Base-by-base conservation (phyloP, 2,329 filamentous ascomycete genomes). In the Trichophyton mentagrophytes region DNA sequence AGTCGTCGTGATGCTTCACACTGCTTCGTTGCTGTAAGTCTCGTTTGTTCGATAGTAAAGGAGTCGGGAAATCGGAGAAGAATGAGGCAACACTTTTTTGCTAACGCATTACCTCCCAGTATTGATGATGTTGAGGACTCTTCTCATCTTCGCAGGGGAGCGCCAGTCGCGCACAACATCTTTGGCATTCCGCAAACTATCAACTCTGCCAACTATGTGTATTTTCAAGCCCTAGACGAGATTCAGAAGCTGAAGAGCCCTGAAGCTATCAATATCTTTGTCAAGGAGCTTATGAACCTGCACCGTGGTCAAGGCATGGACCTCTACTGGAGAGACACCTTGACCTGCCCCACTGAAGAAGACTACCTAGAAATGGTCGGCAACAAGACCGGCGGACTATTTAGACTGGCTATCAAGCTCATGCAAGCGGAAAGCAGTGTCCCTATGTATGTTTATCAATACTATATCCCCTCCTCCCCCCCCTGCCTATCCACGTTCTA, bases 81-180 rank as follows among this genome's bases (percentile, higher is more conserved):
- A 4, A 8, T 3, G 4, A 33, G 38, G n/a, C 7, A 22, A 17
- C 3, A 30, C 22, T n/a, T 53, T 53, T 17, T 15, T 15, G 22
- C 49, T 53, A 53, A 53, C n/a, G 9, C 17, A 33, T 15, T 13
- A 7, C 27, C 3, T 55, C 11, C 46, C 22, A 68, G 66, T 61
- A 67, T 77, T 51, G 76, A 78, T 65, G 76, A 78, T 60, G 71
- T 78, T 25, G 69, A 78, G 64, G 76, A 78, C 63, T 64, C 65
- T 47, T 78, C 74, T 0, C 59, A 66, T 5, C 67, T 78, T 11
- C 71, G 76, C 11, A 69, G 76, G 9, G 76, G 76, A 8, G 61
- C 70, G 0, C 75, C 76, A 2, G 71, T 72, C 1, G 70, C 75
- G 0, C 76, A 78, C 62, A 69, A 63, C 46, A 69, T 78, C 40